Evolutionary conservation across 1,284 basidiomycete genomes (phyloP).

Genomic region (Ganoderma sinense): DNA sequence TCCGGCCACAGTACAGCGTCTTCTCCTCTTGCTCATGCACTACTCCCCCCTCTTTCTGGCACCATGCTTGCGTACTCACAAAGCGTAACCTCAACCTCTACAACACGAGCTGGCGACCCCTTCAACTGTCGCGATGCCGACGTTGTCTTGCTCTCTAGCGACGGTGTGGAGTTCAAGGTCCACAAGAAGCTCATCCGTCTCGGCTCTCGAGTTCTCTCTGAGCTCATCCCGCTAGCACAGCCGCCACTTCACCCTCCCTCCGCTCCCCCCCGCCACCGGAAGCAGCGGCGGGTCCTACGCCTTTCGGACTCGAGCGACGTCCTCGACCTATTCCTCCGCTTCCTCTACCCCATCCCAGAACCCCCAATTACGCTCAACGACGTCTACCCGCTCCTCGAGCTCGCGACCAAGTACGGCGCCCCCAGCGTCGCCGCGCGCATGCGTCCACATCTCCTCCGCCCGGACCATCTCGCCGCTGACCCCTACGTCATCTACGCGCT

Average conservation of each 20-base stretch:
- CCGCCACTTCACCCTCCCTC: conserved; percentile 15
- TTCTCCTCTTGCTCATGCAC: neutral
- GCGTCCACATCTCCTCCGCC: conserved; percentile 30
- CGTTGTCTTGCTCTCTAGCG: conserved; percentile 17
- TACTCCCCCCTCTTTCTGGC: neutral
- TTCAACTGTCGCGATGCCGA: conserved; percentile 21
- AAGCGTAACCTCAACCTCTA: neutral
- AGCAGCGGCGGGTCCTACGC: conserved; percentile 4
- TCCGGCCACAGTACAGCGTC: neutral
- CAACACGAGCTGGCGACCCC: conserved; percentile 5
- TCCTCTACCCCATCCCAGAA: conserved; percentile 25
- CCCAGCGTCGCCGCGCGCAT: conserved; percentile 17
- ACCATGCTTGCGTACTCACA: neutral
- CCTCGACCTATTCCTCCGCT: conserved; percentile 24
- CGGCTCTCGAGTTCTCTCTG: conserved; percentile 29
- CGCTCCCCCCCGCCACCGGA: conserved; percentile 8
- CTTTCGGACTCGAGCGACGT: conserved; percentile 16
- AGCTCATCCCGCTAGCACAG: conserved; percentile 12
- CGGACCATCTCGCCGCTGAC: conserved; percentile 32
- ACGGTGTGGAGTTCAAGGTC: conserved; percentile 24
- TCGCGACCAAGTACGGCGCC: conserved; percentile 21
- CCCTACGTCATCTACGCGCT: conserved; percentile 45
- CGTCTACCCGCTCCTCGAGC: conserved; percentile 16
- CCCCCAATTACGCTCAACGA: conserved; percentile 20
- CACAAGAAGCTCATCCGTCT: conserved; percentile 21